Base-by-base conservation (phyloP, 2,329 filamentous ascomycete species). In the Aspergillus brasiliensis region DNA sequence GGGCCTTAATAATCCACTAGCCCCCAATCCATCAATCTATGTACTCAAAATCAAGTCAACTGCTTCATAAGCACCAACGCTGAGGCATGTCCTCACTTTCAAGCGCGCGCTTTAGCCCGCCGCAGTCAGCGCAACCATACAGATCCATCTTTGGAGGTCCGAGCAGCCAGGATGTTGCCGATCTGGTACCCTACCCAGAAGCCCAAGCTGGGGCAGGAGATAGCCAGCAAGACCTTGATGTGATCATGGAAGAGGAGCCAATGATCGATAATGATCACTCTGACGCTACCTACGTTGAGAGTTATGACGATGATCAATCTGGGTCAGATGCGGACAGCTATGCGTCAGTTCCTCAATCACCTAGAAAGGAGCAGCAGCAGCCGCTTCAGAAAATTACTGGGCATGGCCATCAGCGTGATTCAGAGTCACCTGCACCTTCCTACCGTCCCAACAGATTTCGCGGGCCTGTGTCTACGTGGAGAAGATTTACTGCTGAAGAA, bases 401-500 rank as follows among this genome's bases (percentile, higher is more conserved):
- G 3, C 5, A 2, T 34, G 44, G 27, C n/a, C 2, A 15, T 23
- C 44, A 27, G 15, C 44, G 23, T 48, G 44, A 27, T n/a, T 48
- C 44, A 48, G 44, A 48, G 21, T 17, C 21, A 13, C 44, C 23
- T 25, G 21, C 23, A n/a, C 25, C 15, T 49, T 28, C 46, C 31
- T 65, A 69, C 49, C 84, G 89, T 2, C 88, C 88, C 8, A 95
- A 95, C 71, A 87, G 86, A 61, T 96, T 90, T 82, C 80, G 74
- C n/a, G 91, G 92, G 1, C 76, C 83, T 1, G 75, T 83, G 15
- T 84, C 83, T 34, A 88, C 88, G 65, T 97, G 92, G 91, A 82
- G 85, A 62, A 91, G 94, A 75, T 95, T 97, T 90, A 96, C 91
- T 15, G 87, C 90, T 62, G 90, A 95, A 75, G 95, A 98, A 75